phyloP scores from a whole-genome alignment of 805 yeast species.

The Monosporozyma yasuniensis region DNA sequence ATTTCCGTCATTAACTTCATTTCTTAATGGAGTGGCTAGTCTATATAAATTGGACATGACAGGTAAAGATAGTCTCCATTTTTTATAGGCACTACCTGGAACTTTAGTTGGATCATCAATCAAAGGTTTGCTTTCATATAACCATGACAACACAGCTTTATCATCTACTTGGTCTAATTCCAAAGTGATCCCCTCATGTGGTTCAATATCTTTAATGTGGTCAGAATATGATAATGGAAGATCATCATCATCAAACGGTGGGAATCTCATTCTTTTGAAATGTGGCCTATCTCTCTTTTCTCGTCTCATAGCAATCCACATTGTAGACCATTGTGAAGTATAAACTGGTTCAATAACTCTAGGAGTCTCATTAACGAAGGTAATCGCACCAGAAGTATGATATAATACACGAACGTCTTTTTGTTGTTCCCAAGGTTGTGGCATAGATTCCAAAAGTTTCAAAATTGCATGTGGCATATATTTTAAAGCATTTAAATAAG shows the following conservation, averaged over 20 bases:
- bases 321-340: conserved; percentile 89
- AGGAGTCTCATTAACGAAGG: conserved; percentile 89
- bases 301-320: conserved; percentile 88
- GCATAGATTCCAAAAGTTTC: conserved; percentile 89
- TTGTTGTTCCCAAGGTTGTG: conserved; percentile 93
- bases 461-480: conserved; percentile 93
- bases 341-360: conserved; percentile 88
- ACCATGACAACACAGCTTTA: conserved; percentile 57
- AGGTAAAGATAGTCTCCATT: conserved; percentile 56
- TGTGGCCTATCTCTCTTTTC: conserved; percentile 87
- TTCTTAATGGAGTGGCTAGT: conserved; percentile 60
- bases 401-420: conserved; percentile 83
- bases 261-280: conserved; percentile 86
- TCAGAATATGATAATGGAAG: conserved; percentile 84
- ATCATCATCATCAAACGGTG: conserved; percentile 96
- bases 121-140: conserved; percentile 71
- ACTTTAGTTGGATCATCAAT: conserved; percentile 45
- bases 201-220: conserved; percentile 62
- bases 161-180: conserved; percentile 61
- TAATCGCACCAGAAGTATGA: conserved; percentile 87
- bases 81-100: conserved; percentile 69
- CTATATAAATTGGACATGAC: conserved; percentile 59
- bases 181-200: conserved; percentile 59
- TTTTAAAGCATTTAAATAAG: conserved; percentile 84
- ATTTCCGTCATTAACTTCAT: conserved; percentile 50